Conservation (phyloP, 2,329 filamentous ascomycete genomes). For the Chrysoporthe cubensis region DNA sequence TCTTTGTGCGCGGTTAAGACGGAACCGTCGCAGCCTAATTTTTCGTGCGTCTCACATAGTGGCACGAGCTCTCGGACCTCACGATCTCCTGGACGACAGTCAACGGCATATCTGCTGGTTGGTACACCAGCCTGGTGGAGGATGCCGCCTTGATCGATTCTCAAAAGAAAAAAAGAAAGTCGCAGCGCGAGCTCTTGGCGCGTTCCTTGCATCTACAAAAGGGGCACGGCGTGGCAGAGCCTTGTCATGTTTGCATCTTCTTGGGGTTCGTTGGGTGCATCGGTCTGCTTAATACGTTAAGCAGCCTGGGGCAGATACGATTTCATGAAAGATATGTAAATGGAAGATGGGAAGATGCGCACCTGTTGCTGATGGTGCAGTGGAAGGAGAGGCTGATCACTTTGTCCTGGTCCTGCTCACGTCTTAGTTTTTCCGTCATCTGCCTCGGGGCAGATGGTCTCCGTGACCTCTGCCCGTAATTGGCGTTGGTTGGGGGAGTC, state of each 20-base stretch:
- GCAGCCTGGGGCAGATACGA: slow-evolving; percentile 2
- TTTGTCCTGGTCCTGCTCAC: background rate
- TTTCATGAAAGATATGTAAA: slow-evolving; percentile 12
- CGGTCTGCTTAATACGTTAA: slow-evolving; percentile 8
- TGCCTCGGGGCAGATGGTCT: background rate
- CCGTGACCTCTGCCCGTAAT: slow-evolving; percentile 6
- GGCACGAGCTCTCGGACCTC: background rate
- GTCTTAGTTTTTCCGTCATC: background rate
- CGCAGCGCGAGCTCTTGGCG: slow-evolving; percentile 12
- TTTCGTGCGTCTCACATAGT: background rate
- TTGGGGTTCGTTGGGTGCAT: slow-evolving; percentile 1
- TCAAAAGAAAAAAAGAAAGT: slow-evolving; percentile 19
- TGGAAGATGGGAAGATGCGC: slow-evolving; percentile 18
- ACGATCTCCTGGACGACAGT: slow-evolving; percentile 1
- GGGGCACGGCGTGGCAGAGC: slow-evolving; percentile 11
- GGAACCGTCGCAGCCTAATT: slow-evolving; percentile 21
- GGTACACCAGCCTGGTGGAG: slow-evolving; percentile 4
- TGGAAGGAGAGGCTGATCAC: background rate
- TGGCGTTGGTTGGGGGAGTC: slow-evolving; percentile 16
- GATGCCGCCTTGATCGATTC: slow-evolving; percentile 20
- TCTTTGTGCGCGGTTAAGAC: background rate
- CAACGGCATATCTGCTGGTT: slow-evolving; percentile 1
- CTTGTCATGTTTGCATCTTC: slow-evolving; percentile 10
- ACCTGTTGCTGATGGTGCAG: slow-evolving; percentile 2
- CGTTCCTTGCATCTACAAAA: slow-evolving; percentile 15